Percentiles rank a stretch among this genome's conserved stretches.
Evolutionary conservation across 2,329 filamentous ascomycete genomes (phyloP).

Genomic region (Colletotrichum sp.): DNA sequence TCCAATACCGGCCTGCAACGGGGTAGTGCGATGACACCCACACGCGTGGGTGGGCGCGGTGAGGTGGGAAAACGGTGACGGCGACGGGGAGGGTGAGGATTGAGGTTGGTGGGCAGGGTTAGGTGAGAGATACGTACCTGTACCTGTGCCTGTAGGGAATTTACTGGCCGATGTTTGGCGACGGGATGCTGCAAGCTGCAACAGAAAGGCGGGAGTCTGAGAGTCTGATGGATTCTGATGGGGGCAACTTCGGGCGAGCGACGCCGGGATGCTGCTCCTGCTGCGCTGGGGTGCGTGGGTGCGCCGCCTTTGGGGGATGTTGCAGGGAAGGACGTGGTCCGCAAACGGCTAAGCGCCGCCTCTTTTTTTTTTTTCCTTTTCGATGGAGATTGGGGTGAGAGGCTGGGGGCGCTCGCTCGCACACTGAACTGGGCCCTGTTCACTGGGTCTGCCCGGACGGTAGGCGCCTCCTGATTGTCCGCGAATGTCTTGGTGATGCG

Average conservation of each 20-base stretch:
- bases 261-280: slow-evolving; percentile 13
- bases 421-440: not conserved
- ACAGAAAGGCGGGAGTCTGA: slow-evolving; percentile 16
- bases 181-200: slow-evolving; percentile 17
- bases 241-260: slow-evolving; percentile 18
- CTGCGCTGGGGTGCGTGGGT: not conserved
- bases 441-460: slow-evolving; percentile 1
- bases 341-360: slow-evolving; percentile 2
- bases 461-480: slow-evolving; percentile 2
- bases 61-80: not conserved
- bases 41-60: not conserved
- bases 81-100: not conserved
- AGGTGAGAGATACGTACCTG: slow-evolving; percentile 3
- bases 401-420: not conserved
- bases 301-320: not conserved
- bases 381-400: not conserved
- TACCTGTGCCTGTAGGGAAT: not conserved
- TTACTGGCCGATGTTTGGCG: slow-evolving; percentile 6
- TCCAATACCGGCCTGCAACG: not conserved
- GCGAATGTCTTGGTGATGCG: slow-evolving; percentile 11
- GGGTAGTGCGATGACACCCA: not conserved
- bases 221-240: slow-evolving; percentile 12
- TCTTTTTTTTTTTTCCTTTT: not conserved
- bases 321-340: not conserved
- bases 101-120: not conserved